phyloP scores from a whole-genome alignment of 1,139 yeast genomes.

The Yamadazyma friedrichii region DNA sequence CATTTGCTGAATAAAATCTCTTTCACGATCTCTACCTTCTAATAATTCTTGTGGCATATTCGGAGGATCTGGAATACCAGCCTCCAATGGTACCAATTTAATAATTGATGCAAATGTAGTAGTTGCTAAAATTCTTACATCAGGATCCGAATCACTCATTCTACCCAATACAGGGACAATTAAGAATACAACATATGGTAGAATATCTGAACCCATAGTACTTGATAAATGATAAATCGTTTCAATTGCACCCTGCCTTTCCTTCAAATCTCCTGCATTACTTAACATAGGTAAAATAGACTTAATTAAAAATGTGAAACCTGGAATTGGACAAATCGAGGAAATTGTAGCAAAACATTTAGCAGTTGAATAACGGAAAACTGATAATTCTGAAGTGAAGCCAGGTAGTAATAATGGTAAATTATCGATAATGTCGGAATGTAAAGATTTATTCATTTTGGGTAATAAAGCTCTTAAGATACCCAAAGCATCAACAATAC shows the following conservation, averaged over 20 bases:
- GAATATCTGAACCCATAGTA: slow-evolving; percentile 83
- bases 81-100: slow-evolving; percentile 93
- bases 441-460: slow-evolving; percentile 50
- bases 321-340: slow-evolving; percentile 66
- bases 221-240: slow-evolving; percentile 80
- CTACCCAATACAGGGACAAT: slow-evolving; percentile 96
- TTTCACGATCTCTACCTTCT: slow-evolving; percentile 87
- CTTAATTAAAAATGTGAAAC: slow-evolving; percentile 80
- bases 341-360: slow-evolving; percentile 86
- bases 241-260: slow-evolving; percentile 94
- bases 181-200: slow-evolving; percentile 93
- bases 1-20: slow-evolving; percentile 96
- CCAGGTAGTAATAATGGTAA: slow-evolving; percentile 58
- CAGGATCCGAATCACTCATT: slow-evolving; percentile 94
- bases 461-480: slow-evolving; percentile 75
- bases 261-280: slow-evolving; percentile 71
- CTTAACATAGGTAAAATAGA: slow-evolving; percentile 76
- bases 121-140: slow-evolving; percentile 87
- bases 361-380: slow-evolving; percentile 86
- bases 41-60: slow-evolving; percentile 85
- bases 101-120: slow-evolving; percentile 96
- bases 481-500: slow-evolving; percentile 83
- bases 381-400: slow-evolving; percentile 68
- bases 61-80: slow-evolving; percentile 95
- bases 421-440: slow-evolving; percentile 46